phyloP scores from a whole-genome alignment of 2,329 filamentous ascomycete species.

The Colletotrichum aenigma region DNA sequence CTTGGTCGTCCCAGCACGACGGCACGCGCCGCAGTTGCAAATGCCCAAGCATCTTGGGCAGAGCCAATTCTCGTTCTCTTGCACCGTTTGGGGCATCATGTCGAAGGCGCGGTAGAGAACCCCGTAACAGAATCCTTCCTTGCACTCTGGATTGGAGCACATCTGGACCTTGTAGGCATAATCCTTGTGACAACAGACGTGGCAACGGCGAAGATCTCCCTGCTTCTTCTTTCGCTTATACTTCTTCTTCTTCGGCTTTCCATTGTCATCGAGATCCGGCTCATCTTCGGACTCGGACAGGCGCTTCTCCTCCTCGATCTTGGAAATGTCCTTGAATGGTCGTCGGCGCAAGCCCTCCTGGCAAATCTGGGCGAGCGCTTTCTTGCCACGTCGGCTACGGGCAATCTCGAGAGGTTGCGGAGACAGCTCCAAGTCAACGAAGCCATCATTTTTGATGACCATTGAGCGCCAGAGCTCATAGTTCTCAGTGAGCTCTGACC shows the following conservation, averaged over 20 bases:
- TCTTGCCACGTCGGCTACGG: slow-evolving; percentile 69
- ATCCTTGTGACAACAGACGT: slow-evolving; percentile 83
- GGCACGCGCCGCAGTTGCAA: slow-evolving; percentile 86
- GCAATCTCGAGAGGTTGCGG: slow-evolving; percentile 75
- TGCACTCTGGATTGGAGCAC: slow-evolving; percentile 74
- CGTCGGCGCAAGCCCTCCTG: slow-evolving; percentile 83
- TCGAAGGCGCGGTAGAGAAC: slow-evolving; percentile 91
- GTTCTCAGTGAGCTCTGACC: slow-evolving; percentile 76
- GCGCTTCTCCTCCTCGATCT: slow-evolving; percentile 54
- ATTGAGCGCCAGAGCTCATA: slow-evolving; percentile 85
- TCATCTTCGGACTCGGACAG: slow-evolving; percentile 49
- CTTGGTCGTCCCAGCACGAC: slow-evolving; percentile 66
- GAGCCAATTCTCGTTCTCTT: slow-evolving; percentile 83
- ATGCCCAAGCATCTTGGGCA: slow-evolving; percentile 87
- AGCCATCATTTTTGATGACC: slow-evolving; percentile 76
- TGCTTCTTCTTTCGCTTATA: slow-evolving; percentile 58
- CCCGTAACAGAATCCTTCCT: slow-evolving; percentile 88
- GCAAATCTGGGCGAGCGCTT: slow-evolving; percentile 89
- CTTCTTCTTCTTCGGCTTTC: slow-evolving; percentile 65
- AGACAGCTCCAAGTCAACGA: slow-evolving; percentile 66
- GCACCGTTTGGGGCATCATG: slow-evolving; percentile 80
- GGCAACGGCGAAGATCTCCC: slow-evolving; percentile 68
- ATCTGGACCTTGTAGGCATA: slow-evolving; percentile 83
- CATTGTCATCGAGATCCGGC: slow-evolving; percentile 68
- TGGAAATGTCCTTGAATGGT: slow-evolving; percentile 83